Evolutionary conservation across 2,329 filamentous ascomycete genomes (phyloP).

Genomic region (Nakataea oryzae): DNA sequence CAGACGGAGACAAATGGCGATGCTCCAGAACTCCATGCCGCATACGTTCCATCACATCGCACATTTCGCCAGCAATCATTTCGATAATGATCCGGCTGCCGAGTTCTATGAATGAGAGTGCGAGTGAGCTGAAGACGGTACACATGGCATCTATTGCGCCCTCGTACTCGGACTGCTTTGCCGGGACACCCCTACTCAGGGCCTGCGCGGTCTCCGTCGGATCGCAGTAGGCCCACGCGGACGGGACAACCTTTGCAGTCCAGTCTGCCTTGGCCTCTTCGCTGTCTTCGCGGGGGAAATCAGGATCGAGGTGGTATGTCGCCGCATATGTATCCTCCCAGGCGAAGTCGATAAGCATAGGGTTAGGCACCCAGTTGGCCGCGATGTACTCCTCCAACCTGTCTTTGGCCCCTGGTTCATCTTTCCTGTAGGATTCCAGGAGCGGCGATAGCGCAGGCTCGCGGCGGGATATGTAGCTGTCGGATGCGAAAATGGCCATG

Average conservation of each 20-base stretch:
- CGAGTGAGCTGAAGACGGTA: background rate
- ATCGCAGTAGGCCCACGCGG: background rate
- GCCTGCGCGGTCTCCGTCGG: background rate
- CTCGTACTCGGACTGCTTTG: background rate
- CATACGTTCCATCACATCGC: slow-evolving; percentile 17
- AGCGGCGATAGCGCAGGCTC: slow-evolving; percentile 6
- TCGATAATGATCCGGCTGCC: slow-evolving; percentile 10
- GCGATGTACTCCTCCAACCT: slow-evolving; percentile 8
- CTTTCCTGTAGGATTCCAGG: slow-evolving; percentile 5
- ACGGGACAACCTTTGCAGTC: background rate
- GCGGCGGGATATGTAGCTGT: slow-evolving; percentile 4
- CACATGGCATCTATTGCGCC: background rate
- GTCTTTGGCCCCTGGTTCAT: background rate
- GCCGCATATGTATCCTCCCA: slow-evolving; percentile 2
- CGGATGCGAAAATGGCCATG: slow-evolving; percentile 3
- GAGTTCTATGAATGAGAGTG: background rate
- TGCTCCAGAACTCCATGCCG: slow-evolving; percentile 14
- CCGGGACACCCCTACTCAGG: background rate
- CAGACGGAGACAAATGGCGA: background rate
- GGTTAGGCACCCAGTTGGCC: slow-evolving; percentile 9
- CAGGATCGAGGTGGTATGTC: background rate
- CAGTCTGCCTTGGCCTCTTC: background rate
- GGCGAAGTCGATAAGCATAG: slow-evolving; percentile 11
- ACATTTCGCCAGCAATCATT: slow-evolving; percentile 18
- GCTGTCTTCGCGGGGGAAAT: background rate